These are phyloP conservation scores for Sistotremastrum suecicum DNA, from an alignment of 768 basidiomycete species.

Conservation along the genomic window DNA sequence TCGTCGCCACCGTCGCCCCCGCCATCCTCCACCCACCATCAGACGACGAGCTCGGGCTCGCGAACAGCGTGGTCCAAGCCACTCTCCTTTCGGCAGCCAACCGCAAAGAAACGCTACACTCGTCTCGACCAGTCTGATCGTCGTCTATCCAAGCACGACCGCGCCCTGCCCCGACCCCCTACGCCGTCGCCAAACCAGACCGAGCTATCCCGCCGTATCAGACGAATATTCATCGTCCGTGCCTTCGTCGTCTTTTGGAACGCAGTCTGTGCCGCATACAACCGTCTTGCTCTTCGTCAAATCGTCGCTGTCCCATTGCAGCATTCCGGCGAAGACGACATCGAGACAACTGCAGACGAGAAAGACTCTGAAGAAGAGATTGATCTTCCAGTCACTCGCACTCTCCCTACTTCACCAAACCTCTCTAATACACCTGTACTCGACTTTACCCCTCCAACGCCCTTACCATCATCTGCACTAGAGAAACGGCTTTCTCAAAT, in stretches of 20 bases:
- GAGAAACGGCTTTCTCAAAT: conserved; percentile 4
- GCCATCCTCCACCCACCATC: conserved; percentile 36
- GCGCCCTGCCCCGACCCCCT: conserved; percentile 6
- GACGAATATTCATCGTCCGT: conserved; percentile 58
- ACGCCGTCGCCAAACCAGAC: conserved; percentile 24
- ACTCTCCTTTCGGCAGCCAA: conserved; percentile 24
- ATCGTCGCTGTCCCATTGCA: too few relatives aligned
- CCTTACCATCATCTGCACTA: conserved; percentile 3
- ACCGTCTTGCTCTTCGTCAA: background rate
- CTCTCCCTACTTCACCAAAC: background rate
- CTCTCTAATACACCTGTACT: background rate
- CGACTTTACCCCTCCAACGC: background rate
- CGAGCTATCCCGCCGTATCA: conserved; percentile 24
- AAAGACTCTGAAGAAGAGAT: background rate
- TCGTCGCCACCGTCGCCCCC: conserved; percentile 29
- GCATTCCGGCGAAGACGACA: background rate
- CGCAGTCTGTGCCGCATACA: conserved; percentile 44
- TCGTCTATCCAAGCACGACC: conserved; percentile 8
- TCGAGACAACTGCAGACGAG: background rate
- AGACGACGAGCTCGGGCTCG: conserved; percentile 20
- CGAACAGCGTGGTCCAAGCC: conserved; percentile 43
- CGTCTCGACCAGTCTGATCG: conserved; percentile 4
- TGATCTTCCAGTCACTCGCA: background rate
- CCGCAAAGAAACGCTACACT: background rate
- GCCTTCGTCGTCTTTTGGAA: conserved; percentile 59